Percentiles rank a stretch among this genome's conserved stretches.
phyloP scores from a whole-genome alignment of 2,329 filamentous ascomycete species.

The Geosmithia morbida region DNA sequence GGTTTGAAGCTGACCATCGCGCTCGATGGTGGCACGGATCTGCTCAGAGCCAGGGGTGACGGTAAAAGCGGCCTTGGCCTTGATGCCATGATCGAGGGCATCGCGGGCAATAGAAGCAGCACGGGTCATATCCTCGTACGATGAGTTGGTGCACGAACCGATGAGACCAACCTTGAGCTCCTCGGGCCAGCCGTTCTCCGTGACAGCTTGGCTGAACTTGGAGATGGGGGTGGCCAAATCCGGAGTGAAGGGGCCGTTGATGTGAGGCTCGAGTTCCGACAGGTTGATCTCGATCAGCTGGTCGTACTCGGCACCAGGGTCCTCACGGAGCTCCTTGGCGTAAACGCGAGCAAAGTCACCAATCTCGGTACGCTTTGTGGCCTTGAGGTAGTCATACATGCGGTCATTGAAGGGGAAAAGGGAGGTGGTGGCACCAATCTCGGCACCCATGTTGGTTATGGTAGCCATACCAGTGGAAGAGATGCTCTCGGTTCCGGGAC shows the following conservation, averaged over 20 bases:
- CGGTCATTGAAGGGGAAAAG: conserved; percentile 96
- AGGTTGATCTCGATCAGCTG: conserved; percentile 94
- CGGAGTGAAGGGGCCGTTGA: conserved; percentile 98
- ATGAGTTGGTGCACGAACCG: conserved; percentile 93
- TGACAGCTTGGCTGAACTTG: conserved; percentile 90
- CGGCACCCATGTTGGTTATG: conserved; percentile 50
- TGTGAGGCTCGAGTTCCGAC: conserved; percentile 79
- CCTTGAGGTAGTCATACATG: conserved; percentile 90
- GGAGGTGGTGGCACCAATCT: conserved; percentile 69
- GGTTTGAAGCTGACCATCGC: conserved; percentile 82
- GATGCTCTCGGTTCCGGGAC: conserved; percentile 58
- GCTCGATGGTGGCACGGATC: conserved; percentile 82
- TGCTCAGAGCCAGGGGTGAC: conserved; percentile 96
- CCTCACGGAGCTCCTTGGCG: conserved; percentile 71
- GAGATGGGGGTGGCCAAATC: conserved; percentile 96
- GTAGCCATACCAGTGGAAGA: conserved; percentile 81
- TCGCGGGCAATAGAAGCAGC: conserved; percentile 84
- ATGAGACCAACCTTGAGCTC: conserved; percentile 95
- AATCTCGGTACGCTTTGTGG: conserved; percentile 82
- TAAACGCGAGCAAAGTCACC: conserved; percentile 81
- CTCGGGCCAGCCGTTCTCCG: conserved; percentile 90
- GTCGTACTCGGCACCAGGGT: conserved; percentile 89
- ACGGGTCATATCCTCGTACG: conserved; percentile 81
- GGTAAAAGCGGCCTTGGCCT: conserved; percentile 86
- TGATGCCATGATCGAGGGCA: conserved; percentile 81